Conservation (phyloP, 768 basidiomycete genomes). For the Mycena filopes region DNA sequence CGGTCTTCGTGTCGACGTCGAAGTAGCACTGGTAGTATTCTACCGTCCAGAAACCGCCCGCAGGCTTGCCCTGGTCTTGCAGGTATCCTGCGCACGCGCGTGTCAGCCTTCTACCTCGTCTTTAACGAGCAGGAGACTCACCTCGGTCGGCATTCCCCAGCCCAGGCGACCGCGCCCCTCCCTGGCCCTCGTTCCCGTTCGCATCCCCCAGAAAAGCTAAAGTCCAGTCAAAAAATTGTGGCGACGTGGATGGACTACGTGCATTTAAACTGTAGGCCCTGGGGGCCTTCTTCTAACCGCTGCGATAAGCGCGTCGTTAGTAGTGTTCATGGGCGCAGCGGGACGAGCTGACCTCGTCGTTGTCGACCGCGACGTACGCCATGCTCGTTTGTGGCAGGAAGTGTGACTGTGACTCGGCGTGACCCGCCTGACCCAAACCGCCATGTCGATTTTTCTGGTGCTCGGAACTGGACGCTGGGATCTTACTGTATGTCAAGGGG, state of each 20-base stretch:
- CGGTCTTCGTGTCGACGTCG: conserved; percentile 86
- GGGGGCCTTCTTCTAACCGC: conserved; percentile 73
- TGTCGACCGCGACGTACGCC: conserved; percentile 80
- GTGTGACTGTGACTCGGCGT: neutral
- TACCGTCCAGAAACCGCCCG: conserved; percentile 78
- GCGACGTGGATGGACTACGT: conserved; percentile 37
- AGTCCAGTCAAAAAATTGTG: neutral
- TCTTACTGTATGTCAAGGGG: no score
- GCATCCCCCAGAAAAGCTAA: conserved; percentile 69
- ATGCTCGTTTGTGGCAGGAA: conserved; percentile 43
- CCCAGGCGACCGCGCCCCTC: conserved; percentile 47
- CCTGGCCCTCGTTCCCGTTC: conserved; percentile 39
- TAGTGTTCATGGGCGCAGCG: neutral
- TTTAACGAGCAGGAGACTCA: conserved; percentile 42
- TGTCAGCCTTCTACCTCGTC: neutral
- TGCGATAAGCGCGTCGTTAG: conserved; percentile 36
- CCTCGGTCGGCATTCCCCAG: conserved; percentile 65
- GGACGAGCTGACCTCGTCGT: conserved; percentile 66
- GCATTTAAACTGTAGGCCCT: conserved; percentile 82
- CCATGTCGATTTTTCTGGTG: no score
- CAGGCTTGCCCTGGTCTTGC: conserved; percentile 57
- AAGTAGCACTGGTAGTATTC: conserved; percentile 92
- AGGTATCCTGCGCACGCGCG: conserved; percentile 64
- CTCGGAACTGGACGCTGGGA: no score
- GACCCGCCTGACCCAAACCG: neutral